A percentile compares a stretch with the other conserved stretches of the same genome.
Conservation (phyloP, 768 basidiomycete species). For the Leccinum uliginosum region DNA sequence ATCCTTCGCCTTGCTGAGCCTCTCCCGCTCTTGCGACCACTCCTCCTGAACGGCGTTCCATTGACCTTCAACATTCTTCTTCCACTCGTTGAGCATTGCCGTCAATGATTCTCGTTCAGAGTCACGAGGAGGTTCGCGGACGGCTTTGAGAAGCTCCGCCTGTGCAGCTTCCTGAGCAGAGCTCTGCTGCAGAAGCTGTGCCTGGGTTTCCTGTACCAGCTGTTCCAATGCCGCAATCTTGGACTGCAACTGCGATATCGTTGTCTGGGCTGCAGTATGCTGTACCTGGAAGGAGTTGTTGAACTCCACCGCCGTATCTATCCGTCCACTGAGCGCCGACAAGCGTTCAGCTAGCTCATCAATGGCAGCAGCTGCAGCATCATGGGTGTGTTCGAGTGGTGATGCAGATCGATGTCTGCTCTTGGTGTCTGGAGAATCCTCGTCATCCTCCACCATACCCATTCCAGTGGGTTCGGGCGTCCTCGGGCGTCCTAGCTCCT, state of each 20-base stretch:
- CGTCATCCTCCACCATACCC: constrained; percentile 46
- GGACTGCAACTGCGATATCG: constrained; percentile 61
- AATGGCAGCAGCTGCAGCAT: constrained; percentile 34
- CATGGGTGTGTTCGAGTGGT: constrained; percentile 16
- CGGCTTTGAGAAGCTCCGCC: constrained; percentile 29
- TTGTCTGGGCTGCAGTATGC: constrained; percentile 72
- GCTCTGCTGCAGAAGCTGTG: constrained; percentile 36
- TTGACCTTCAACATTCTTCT: constrained; percentile 70
- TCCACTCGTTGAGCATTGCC: constrained; percentile 65
- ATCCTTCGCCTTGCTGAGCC: constrained; percentile 66
- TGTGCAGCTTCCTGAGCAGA: constrained; percentile 35
- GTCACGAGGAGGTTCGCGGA: constrained; percentile 32
- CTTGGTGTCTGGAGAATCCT: constrained; percentile 29
- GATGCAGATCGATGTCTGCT: constrained; percentile 15
- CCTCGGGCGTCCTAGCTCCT: constrained; percentile 64
- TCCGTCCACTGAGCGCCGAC: constrained; percentile 57
- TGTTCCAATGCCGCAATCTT: constrained; percentile 70
- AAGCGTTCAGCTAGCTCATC: constrained; percentile 64
- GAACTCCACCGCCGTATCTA: constrained; percentile 71
- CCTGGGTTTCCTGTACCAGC: constrained; percentile 49
- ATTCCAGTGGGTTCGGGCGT: constrained; percentile 77
- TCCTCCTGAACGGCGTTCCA: constrained; percentile 77
- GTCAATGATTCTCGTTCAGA: constrained; percentile 48
- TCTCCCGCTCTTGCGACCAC: constrained; percentile 77
- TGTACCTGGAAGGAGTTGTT: constrained; percentile 72